Conservation (phyloP, 2,329 filamentous ascomycete genomes). For the Pezicula carpinea region DNA sequence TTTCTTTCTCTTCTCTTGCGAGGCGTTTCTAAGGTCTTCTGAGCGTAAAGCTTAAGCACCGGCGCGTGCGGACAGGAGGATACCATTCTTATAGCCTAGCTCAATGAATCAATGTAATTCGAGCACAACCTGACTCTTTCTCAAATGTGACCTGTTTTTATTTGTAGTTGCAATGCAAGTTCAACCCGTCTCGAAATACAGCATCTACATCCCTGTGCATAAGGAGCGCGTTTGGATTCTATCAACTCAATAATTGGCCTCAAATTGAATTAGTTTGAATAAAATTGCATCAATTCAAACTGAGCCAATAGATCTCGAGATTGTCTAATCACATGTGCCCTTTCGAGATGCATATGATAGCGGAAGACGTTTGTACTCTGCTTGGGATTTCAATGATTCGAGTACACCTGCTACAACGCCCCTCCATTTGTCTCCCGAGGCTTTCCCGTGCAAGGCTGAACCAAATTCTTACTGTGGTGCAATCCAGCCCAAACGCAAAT, state of each 20-base stretch:
- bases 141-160: conserved; percentile 12
- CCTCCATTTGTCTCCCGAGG: background rate
- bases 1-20: conserved; percentile 10
- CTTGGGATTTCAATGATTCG: no score
- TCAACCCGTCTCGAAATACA: no score
- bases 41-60: conserved; percentile 6
- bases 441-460: background rate
- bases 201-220: no score
- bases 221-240: no score
- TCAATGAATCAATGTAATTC: background rate
- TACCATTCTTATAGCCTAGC: conserved; percentile 4
- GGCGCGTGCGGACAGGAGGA: conserved; percentile 11
- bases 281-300: no score
- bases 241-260: no score
- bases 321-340: no score
- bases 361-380: no score
- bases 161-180: no score
- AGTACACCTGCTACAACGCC: background rate
- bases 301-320: no score
- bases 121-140: background rate
- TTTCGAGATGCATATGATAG: no score
- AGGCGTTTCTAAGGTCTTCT: conserved; percentile 16
- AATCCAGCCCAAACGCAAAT: background rate
- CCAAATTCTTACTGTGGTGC: background rate
- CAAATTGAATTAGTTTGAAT: no score